Conservation (phyloP, 2,329 filamentous ascomycete species). For the Cyphellophora europaea region DNA sequence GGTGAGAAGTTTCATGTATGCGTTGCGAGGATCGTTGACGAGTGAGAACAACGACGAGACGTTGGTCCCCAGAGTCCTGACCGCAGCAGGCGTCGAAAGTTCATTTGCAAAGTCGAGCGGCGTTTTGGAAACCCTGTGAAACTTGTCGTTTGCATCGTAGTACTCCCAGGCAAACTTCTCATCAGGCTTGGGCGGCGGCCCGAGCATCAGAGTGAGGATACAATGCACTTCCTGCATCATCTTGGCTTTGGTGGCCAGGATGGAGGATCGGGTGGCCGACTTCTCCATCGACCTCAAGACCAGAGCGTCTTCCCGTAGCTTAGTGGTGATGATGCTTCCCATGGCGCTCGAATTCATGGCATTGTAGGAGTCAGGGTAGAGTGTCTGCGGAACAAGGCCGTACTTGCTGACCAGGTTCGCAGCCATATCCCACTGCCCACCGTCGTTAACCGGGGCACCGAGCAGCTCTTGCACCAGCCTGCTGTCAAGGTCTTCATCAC, state of each 20-base stretch:
- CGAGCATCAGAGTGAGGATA: slow-evolving; percentile 73
- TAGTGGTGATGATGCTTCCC: slow-evolving; percentile 68
- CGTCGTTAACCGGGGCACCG: slow-evolving; percentile 61
- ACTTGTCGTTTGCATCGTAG: slow-evolving; percentile 57
- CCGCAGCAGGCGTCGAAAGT: slow-evolving; percentile 48
- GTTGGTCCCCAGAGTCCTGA: slow-evolving; percentile 50
- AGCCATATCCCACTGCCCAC: slow-evolving; percentile 89
- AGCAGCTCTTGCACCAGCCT: slow-evolving; percentile 64
- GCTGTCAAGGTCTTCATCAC: slow-evolving; percentile 59
- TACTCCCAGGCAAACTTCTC: slow-evolving; percentile 73
- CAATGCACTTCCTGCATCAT: slow-evolving; percentile 75
- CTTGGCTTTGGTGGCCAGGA: slow-evolving; percentile 51
- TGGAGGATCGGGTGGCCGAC: slow-evolving; percentile 24
- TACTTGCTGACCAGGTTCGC: slow-evolving; percentile 80
- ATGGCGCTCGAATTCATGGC: slow-evolving; percentile 61
- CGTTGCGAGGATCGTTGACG: slow-evolving; percentile 76
- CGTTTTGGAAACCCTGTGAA: slow-evolving; percentile 53
- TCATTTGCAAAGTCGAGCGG: slow-evolving; percentile 65
- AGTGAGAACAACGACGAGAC: slow-evolving; percentile 68
- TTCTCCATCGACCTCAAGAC: slow-evolving; percentile 52
- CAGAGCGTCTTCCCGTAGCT: slow-evolving; percentile 79
- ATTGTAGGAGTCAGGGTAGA: slow-evolving; percentile 78
- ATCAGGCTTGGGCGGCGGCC: slow-evolving; percentile 62
- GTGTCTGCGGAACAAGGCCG: slow-evolving; percentile 69
- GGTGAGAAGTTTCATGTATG: slow-evolving; percentile 61